Conservation (phyloP, 1,284 basidiomycete genomes). For the Boletellus deceptivus region DNA sequence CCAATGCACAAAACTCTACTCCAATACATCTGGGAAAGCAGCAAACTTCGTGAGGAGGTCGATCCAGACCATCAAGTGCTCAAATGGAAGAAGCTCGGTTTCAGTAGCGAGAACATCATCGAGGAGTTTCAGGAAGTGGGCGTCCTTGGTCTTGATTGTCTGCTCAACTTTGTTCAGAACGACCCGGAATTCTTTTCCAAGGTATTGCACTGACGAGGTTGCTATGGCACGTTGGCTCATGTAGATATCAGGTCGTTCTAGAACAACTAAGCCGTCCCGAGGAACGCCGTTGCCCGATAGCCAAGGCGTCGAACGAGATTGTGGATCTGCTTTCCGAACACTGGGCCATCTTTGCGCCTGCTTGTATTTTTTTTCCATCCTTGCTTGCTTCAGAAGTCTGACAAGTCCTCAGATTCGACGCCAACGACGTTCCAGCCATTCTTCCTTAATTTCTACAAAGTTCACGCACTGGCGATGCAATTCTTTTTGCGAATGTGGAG, state of each 20-base stretch:
- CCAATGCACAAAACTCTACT: slow-evolving; percentile 62
- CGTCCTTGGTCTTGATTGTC: slow-evolving; percentile 81
- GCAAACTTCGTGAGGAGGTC: slow-evolving; percentile 53
- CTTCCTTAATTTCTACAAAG: slow-evolving; percentile 82
- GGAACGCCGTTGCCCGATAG: slow-evolving; percentile 83
- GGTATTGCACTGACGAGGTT: slow-evolving; percentile 39
- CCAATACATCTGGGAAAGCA: slow-evolving; percentile 69
- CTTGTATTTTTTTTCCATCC: slow-evolving; percentile 49
- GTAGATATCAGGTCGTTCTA: slow-evolving; percentile 61
- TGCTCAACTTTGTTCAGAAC: slow-evolving; percentile 73
- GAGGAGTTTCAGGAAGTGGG: slow-evolving; percentile 86
- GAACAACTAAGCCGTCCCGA: slow-evolving; percentile 82
- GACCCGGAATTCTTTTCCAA: slow-evolving; percentile 83
- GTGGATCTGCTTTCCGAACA: slow-evolving; percentile 87
- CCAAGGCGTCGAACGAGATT: slow-evolving; percentile 82
- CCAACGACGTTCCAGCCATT: slow-evolving; percentile 87
- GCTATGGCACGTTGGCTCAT: background rate
- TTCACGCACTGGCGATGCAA: slow-evolving; percentile 80
- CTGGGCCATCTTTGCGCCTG: slow-evolving; percentile 79
- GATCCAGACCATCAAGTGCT: slow-evolving; percentile 47
- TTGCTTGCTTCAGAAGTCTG: slow-evolving; percentile 15
- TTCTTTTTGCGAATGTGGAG: slow-evolving; percentile 97
- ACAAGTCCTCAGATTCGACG: slow-evolving; percentile 59
- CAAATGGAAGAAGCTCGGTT: slow-evolving; percentile 82
- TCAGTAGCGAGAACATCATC: slow-evolving; percentile 74